These are phyloP conservation scores for Monosporozyma aquatica DNA, from an alignment of 805 yeast species.

Conservation along the genomic window DNA sequence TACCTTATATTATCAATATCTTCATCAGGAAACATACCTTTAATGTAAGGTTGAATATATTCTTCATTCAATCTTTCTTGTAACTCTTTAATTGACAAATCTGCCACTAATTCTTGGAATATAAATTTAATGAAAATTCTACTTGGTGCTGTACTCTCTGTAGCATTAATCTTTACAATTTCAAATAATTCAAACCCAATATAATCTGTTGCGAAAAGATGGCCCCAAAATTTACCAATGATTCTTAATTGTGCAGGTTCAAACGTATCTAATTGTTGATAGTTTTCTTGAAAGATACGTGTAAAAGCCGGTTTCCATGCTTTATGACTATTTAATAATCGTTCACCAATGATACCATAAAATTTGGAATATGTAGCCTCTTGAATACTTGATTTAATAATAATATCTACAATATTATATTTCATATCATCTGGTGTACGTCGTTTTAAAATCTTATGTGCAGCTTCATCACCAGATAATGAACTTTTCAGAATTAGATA, in stretches of 20 bases:
- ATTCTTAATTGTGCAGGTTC: conserved; percentile 71
- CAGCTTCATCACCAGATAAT: conserved; percentile 86
- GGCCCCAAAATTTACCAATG: conserved; percentile 81
- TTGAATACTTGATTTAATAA: conserved; percentile 74
- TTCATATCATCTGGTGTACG: conserved; percentile 37
- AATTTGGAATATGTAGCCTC: conserved; percentile 80
- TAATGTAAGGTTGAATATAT: conserved; percentile 38
- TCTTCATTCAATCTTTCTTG: conserved; percentile 44
- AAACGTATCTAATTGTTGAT: conserved; percentile 50
- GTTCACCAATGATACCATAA: conserved; percentile 69
- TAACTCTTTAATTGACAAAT: conserved; percentile 52
- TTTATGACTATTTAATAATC: conserved; percentile 41
- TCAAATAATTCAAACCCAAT: conserved; percentile 56
- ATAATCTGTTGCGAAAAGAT: conserved; percentile 60
- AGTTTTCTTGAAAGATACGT: conserved; percentile 45
- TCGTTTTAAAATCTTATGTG: conserved; percentile 66
- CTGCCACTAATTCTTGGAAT: conserved; percentile 70
- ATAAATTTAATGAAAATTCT: conserved; percentile 75
- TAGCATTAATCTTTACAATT: conserved; percentile 53
- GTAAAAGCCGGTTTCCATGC: conserved; percentile 53
- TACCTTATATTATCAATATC: conserved; percentile 54
- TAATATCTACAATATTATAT: conserved; percentile 54
- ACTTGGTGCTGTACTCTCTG: conserved; percentile 65
- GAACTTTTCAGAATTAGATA: conserved; percentile 82
- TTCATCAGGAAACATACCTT: conserved; percentile 56